Percentiles rank a stretch among this genome's conserved stretches.
Conservation (phyloP, 768 basidiomycete genomes). For the Agaricus subrufescens region DNA sequence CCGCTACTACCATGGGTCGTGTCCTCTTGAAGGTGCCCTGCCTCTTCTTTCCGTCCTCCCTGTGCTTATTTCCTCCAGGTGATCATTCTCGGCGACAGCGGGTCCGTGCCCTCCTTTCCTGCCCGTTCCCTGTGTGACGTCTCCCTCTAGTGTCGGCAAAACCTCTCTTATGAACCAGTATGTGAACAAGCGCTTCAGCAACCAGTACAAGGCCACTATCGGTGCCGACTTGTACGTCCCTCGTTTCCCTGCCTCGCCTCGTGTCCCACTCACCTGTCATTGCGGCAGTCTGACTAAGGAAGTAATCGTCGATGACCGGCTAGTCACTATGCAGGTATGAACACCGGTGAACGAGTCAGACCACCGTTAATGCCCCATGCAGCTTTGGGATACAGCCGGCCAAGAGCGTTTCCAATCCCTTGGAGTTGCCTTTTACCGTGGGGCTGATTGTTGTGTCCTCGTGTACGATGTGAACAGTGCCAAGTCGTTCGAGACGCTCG, state of each 20-base stretch:
- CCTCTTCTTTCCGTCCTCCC: not conserved
- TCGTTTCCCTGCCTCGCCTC: slow-evolving; percentile 10
- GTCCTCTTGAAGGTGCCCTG: slow-evolving; percentile 73
- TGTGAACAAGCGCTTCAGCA: slow-evolving; percentile 99
- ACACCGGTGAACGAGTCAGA: not conserved
- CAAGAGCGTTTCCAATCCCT: slow-evolving; percentile 99
- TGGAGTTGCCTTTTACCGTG: slow-evolving; percentile 98
- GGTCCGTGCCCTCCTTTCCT: slow-evolving; percentile 44
- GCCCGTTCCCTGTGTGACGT: slow-evolving; percentile 12
- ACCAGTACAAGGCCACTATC: slow-evolving; percentile 99
- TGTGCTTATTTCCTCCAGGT: slow-evolving; percentile 49
- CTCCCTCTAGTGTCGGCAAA: slow-evolving; percentile 79
- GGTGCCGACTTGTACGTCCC: slow-evolving; percentile 88
- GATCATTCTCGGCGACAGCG: slow-evolving; percentile 98
- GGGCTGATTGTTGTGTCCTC: slow-evolving; percentile 97
- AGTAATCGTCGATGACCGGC: slow-evolving; percentile 96
- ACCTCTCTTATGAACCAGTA: slow-evolving; percentile 99
- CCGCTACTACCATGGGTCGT: slow-evolving; percentile 60
- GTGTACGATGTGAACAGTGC: slow-evolving; percentile 99
- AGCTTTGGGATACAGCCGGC: slow-evolving; percentile 99
- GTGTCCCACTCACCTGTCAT: slow-evolving; percentile 17
- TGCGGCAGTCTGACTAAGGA: slow-evolving; percentile 84
- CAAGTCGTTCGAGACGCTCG: slow-evolving; percentile 97
- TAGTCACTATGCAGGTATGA: slow-evolving; percentile 96
- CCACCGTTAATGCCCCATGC: not conserved